Evolutionary conservation across 2,329 filamentous ascomycete species (phyloP).

Genomic region (Hymenoscyphus albidus): DNA sequence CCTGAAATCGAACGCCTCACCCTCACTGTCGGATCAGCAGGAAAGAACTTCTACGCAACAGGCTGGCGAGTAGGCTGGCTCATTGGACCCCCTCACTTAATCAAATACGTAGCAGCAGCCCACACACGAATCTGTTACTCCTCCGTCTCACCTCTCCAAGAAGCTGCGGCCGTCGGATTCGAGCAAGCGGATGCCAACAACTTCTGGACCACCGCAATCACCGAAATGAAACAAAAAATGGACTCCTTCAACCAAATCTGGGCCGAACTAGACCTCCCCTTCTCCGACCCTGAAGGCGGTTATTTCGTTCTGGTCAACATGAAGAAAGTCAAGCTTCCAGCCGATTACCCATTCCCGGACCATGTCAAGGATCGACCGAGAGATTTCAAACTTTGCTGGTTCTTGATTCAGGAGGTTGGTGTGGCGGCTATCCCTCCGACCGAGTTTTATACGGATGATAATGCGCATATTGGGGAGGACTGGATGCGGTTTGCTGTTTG

Average conservation of each 20-base stretch:
- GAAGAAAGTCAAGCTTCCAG: constrained; percentile 77
- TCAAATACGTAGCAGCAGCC: constrained; percentile 86
- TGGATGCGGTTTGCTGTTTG: constrained; percentile 95
- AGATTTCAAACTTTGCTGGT: constrained; percentile 95
- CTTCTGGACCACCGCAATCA: constrained; percentile 83
- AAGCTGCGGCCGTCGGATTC: constrained; percentile 90
- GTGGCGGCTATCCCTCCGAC: constrained; percentile 95
- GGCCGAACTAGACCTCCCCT: constrained; percentile 64
- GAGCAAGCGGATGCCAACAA: constrained; percentile 79
- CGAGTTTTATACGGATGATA: constrained; percentile 88
- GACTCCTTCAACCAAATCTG: constrained; percentile 80
- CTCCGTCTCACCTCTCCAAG: constrained; percentile 87
- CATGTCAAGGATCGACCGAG: constrained; percentile 83
- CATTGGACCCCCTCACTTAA: constrained; percentile 81
- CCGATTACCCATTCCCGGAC: constrained; percentile 80
- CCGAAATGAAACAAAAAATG: constrained; percentile 88
- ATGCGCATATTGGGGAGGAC: constrained; percentile 82
- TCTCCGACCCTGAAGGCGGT: constrained; percentile 79
- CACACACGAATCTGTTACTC: constrained; percentile 97
- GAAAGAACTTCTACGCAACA: constrained; percentile 98
- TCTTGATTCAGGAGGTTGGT: constrained; percentile 92
- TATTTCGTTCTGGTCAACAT: constrained; percentile 98
- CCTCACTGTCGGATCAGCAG: constrained; percentile 89
- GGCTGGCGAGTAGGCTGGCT: constrained; percentile 96
- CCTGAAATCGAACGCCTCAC: constrained; percentile 86